phyloP scores from a whole-genome alignment of 2,329 filamentous ascomycete species.

The Diaporthe ilicicola region DNA sequence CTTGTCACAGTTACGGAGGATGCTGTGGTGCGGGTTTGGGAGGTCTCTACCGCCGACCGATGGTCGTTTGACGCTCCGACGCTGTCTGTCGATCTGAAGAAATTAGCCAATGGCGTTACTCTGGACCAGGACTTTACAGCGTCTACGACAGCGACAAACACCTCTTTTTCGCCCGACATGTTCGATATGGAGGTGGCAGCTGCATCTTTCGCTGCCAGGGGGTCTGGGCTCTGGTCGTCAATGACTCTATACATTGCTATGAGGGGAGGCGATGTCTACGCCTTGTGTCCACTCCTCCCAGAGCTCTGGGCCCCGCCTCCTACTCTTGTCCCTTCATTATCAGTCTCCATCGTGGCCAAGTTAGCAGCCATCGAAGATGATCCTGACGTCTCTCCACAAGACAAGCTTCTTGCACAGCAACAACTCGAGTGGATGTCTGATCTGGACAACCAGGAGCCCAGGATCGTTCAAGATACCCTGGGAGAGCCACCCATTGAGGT shows the following conservation, averaged over 20 bases:
- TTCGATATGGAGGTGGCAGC: conserved; percentile 95
- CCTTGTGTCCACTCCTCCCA: conserved; percentile 88
- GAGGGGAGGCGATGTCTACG: conserved; percentile 91
- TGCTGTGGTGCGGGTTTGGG: conserved; percentile 89
- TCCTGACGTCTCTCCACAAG: conserved; percentile 57
- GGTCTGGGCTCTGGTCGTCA: conserved; percentile 86
- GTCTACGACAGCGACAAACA: conserved; percentile 76
- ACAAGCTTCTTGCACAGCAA: conserved; percentile 68
- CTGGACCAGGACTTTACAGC: conserved; percentile 85
- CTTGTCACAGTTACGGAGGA: conserved; percentile 90
- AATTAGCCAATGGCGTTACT: conserved; percentile 84
- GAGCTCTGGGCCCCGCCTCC: conserved; percentile 83
- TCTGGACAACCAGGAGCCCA: conserved; percentile 69
- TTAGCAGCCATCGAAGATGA: conserved; percentile 70
- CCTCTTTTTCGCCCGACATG: conserved; percentile 85
- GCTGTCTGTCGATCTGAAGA: conserved; percentile 86
- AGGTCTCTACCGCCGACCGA: conserved; percentile 82
- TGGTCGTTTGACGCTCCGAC: conserved; percentile 88
- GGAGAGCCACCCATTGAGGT: conserved; percentile 63
- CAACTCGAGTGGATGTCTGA: conserved; percentile 75
- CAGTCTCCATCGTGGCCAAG: conserved; percentile 82
- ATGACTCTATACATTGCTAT: conserved; percentile 99
- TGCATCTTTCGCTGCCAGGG: conserved; percentile 76
- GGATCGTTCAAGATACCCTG: conserved; percentile 57
- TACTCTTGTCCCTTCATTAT: conserved; percentile 81